Evolutionary conservation across 2,329 filamentous ascomycete species (phyloP).

Genomic region (Fusarium proliferatum): DNA sequence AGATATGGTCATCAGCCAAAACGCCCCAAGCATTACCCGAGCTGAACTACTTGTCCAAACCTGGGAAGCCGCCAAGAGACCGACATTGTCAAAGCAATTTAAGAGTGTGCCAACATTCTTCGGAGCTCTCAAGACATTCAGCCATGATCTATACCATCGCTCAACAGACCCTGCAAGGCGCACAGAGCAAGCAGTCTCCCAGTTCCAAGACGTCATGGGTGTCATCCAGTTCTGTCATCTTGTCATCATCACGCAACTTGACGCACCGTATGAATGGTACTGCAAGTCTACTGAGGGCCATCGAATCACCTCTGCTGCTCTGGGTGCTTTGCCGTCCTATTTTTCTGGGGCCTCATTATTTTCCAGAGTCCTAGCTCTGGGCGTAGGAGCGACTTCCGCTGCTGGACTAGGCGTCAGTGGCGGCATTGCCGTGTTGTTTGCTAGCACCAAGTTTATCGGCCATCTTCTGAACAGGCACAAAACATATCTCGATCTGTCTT

Average conservation of each 20-base stretch:
- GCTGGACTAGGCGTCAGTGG: background rate
- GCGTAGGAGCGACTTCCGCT: background rate
- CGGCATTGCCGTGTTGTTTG: background rate
- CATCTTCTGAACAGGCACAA: background rate
- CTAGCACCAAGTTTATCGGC: background rate
- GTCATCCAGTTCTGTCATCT: background rate
- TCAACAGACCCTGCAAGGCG: background rate
- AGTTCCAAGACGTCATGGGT: background rate
- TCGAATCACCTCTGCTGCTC: background rate
- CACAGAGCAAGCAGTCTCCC: background rate
- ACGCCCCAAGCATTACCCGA: background rate
- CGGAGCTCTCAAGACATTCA: background rate
- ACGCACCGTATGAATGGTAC: slow-evolving; percentile 7
- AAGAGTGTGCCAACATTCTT: background rate
- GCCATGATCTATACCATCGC: background rate
- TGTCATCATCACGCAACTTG: slow-evolving; percentile 4
- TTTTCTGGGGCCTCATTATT: background rate
- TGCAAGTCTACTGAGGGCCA: background rate
- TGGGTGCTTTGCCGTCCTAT: background rate
- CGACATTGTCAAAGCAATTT: background rate
- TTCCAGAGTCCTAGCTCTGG: background rate
- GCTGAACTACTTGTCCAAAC: background rate
- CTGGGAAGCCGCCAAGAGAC: background rate
- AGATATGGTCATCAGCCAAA: background rate
- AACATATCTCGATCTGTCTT: background rate